A percentile compares a stretch with the other conserved stretches of the same genome.
phyloP scores from a whole-genome alignment of 176 grass and related monocot species.

The Eleusine coracana region DNA sequence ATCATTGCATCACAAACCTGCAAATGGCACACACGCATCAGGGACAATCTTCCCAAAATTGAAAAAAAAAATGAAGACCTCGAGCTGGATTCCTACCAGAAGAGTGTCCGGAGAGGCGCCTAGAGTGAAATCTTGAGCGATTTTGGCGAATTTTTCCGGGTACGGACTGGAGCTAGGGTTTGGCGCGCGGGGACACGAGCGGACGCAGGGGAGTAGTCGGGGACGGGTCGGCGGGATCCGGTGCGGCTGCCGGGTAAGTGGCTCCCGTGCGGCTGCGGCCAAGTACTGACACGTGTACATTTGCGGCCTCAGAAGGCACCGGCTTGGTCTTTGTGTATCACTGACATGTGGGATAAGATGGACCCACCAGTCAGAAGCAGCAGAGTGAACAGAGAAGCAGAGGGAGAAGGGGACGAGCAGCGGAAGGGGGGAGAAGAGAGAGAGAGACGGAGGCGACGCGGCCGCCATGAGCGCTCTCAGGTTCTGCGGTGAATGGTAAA shows the following conservation, averaged over 20 bases:
- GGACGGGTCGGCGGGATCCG: constrained; percentile 42
- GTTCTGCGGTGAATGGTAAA: constrained; percentile 75
- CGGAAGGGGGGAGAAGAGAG: neutral
- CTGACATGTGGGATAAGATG: neutral
- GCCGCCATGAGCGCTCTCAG: constrained; percentile 64
- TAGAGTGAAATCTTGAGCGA: constrained; percentile 16
- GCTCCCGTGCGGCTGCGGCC: constrained; percentile 22
- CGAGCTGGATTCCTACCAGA: neutral
- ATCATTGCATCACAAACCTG: constrained; percentile 64
- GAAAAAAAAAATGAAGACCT: constrained; percentile 22
- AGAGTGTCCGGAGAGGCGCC: neutral
- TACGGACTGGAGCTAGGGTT: constrained; percentile 55
- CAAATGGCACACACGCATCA: constrained; percentile 33
- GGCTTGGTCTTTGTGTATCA: neutral
- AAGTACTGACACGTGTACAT: constrained; percentile 14
- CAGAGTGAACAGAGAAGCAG: neutral
- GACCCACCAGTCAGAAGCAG: constrained; percentile 9
- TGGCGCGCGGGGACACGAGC: constrained; percentile 41
- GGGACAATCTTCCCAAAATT: neutral
- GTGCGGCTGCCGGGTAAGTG: constrained; percentile 39
- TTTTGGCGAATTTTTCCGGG: constrained; percentile 1
- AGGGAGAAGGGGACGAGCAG: neutral
- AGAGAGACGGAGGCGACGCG: neutral
- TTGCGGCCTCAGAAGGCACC: neutral
- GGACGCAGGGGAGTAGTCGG: neutral